These are phyloP conservation scores for Teunomyces kruisii DNA, from an alignment of 805 yeast species.

Conservation along the genomic window DNA sequence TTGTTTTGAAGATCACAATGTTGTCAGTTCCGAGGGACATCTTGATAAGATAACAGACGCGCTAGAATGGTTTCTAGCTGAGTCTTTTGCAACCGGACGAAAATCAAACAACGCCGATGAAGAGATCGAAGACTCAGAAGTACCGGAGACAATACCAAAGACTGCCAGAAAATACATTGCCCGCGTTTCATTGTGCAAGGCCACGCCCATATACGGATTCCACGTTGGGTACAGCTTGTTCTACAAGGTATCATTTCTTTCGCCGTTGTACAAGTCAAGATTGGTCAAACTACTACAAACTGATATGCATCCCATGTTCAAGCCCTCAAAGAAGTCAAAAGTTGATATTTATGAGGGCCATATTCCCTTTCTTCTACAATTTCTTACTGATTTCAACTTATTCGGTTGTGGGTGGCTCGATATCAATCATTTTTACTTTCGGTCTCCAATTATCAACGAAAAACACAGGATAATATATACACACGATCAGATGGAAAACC, in stretches of 20 bases:
- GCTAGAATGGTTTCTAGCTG: constrained; percentile 44
- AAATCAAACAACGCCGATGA: constrained; percentile 11
- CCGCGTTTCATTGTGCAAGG: constrained; percentile 64
- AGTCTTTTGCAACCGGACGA: constrained; percentile 32
- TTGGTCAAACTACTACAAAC: constrained; percentile 48
- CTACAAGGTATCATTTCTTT: constrained; percentile 65
- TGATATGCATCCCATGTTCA: constrained; percentile 5
- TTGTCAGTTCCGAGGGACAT: constrained; percentile 21
- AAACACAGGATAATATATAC: not conserved
- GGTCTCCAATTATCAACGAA: constrained; percentile 50
- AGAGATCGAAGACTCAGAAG: constrained; percentile 7
- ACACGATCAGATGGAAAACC: constrained; percentile 5
- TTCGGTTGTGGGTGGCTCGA: constrained; percentile 82
- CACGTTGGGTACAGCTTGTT: constrained; percentile 62
- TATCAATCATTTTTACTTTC: constrained; percentile 45
- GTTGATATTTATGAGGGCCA: constrained; percentile 65
- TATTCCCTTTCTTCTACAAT: constrained; percentile 73
- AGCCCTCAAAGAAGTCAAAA: not conserved
- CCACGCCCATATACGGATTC: constrained; percentile 82
- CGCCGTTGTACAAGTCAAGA: constrained; percentile 59
- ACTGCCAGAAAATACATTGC: constrained; percentile 48
- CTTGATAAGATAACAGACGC: constrained; percentile 39
- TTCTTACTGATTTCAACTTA: constrained; percentile 77
- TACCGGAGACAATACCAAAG: constrained; percentile 1
- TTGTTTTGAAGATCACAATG: constrained; percentile 44